A percentile compares a stretch with the other conserved stretches of the same genome.
These are phyloP conservation scores for Adansonia rubrostipa DNA, from an alignment of 441 rosid species.

Conservation along the genomic window DNA sequence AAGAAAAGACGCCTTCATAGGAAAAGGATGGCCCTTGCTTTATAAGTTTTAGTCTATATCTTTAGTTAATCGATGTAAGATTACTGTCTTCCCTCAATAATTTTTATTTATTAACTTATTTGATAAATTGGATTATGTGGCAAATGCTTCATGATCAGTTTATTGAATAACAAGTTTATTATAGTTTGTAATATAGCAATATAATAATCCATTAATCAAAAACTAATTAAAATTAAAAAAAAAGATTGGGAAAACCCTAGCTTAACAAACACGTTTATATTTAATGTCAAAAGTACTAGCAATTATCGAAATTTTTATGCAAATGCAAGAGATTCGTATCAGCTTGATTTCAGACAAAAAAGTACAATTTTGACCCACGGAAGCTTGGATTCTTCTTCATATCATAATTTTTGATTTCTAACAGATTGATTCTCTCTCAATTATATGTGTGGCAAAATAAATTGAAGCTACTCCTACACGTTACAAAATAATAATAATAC, in stretches of 20 bases:
- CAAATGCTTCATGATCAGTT: background rate
- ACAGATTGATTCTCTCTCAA: background rate
- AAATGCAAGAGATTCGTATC: background rate
- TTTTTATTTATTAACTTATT: too few species aligned
- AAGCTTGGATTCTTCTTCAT: background rate
- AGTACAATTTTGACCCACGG: background rate
- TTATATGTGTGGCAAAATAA: background rate
- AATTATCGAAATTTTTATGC: too few species aligned
- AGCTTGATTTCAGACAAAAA: background rate
- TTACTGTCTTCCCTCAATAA: too few species aligned
- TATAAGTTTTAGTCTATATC: too few species aligned
- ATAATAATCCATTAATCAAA: background rate
- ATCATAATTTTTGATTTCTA: background rate
- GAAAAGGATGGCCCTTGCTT: too few species aligned
- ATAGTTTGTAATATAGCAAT: background rate
- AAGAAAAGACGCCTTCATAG: too few species aligned
- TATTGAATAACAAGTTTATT: background rate
- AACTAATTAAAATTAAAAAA: background rate
- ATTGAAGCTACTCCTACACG: background rate
- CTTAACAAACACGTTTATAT: too few species aligned
- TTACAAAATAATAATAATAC: background rate
- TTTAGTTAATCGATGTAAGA: too few species aligned
- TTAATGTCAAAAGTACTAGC: too few species aligned
- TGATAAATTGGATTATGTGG: too few species aligned
- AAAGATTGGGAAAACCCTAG: too few species aligned